phyloP scores from a whole-genome alignment of 257 asterid species.

The Verbascum thapsus region DNA sequence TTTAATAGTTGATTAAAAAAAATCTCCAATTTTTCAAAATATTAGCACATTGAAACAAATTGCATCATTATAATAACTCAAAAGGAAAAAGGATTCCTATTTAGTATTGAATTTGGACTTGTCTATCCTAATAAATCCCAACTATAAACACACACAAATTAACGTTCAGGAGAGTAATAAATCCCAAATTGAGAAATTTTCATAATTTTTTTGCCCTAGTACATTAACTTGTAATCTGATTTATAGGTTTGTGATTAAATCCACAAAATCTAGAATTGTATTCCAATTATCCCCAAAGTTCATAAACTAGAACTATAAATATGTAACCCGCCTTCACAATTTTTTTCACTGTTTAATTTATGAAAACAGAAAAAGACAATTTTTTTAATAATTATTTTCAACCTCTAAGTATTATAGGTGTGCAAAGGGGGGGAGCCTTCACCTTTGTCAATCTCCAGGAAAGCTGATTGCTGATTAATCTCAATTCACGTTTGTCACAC shows the following conservation, averaged over 20 bases:
- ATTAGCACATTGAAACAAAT: too few relatives aligned
- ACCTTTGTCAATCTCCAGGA: constrained; percentile 15
- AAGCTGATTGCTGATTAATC: constrained; percentile 24
- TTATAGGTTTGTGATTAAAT: constrained; percentile 17
- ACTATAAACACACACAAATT: too few relatives aligned
- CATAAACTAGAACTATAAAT: constrained; percentile 26
- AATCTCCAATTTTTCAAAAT: too few relatives aligned
- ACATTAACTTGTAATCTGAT: constrained; percentile 6
- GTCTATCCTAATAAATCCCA: too few relatives aligned
- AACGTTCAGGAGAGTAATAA: too few relatives aligned
- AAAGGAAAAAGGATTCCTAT: too few relatives aligned
- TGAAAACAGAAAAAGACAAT: not conserved
- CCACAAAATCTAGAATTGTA: constrained; percentile 16
- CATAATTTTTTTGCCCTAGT: not conserved
- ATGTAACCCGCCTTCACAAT: constrained; percentile 24
- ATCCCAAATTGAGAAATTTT: too few relatives aligned
- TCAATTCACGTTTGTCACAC: constrained; percentile 22
- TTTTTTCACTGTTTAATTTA: constrained; percentile 7
- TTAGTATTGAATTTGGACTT: too few relatives aligned
- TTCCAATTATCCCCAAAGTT: not conserved
- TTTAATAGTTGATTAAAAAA: too few relatives aligned
- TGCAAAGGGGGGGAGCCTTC: constrained; percentile 8
- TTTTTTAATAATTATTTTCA: constrained; percentile 19
- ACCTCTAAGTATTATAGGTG: constrained; percentile 24
- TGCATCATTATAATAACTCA: too few relatives aligned